Evolutionary conservation across 2,329 filamentous ascomycete genomes (phyloP).

Genomic region (Balansia obtecta): DNA sequence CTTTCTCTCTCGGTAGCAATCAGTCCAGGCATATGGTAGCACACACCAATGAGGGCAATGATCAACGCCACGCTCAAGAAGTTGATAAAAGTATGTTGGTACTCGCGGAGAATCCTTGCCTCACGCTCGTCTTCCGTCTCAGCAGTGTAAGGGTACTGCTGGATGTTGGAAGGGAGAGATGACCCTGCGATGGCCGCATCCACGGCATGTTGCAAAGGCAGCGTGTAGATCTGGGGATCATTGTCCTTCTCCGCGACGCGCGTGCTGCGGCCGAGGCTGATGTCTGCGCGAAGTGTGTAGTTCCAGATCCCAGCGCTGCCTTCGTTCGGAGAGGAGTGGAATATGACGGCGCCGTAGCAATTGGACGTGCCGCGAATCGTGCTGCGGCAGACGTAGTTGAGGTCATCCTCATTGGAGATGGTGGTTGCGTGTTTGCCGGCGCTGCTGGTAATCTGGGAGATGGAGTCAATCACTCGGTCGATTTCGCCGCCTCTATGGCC

Average conservation of each 20-base stretch:
- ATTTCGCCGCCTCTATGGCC: constrained; percentile 58
- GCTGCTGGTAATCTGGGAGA: constrained; percentile 9
- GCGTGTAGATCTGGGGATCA: constrained; percentile 50
- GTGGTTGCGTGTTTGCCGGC: constrained; percentile 16
- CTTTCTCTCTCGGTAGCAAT: constrained; percentile 76
- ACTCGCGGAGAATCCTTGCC: constrained; percentile 43
- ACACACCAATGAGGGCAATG: constrained; percentile 55
- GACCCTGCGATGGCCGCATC: constrained; percentile 43
- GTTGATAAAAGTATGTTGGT: constrained; percentile 51
- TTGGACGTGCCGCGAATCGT: constrained; percentile 50
- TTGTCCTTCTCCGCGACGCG: constrained; percentile 43
- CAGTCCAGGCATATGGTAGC: constrained; percentile 76
- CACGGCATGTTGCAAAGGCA: constrained; percentile 58
- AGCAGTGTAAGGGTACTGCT: constrained; percentile 20
- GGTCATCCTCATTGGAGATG: constrained; percentile 13
- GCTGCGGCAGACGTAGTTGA: constrained; percentile 48
- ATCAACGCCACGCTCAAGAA: constrained; percentile 56
- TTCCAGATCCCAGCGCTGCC: constrained; percentile 47
- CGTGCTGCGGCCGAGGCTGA: constrained; percentile 39
- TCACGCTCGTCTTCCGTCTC: constrained; percentile 35
- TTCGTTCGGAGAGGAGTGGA: constrained; percentile 55
- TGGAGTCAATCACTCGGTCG: constrained; percentile 48
- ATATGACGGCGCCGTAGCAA: constrained; percentile 62
- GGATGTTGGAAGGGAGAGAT: constrained; percentile 17
- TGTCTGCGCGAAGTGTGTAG: constrained; percentile 58